Base-by-base conservation (phyloP, 345 rosid genomes). In the Bruguiera sexangula region DNA sequence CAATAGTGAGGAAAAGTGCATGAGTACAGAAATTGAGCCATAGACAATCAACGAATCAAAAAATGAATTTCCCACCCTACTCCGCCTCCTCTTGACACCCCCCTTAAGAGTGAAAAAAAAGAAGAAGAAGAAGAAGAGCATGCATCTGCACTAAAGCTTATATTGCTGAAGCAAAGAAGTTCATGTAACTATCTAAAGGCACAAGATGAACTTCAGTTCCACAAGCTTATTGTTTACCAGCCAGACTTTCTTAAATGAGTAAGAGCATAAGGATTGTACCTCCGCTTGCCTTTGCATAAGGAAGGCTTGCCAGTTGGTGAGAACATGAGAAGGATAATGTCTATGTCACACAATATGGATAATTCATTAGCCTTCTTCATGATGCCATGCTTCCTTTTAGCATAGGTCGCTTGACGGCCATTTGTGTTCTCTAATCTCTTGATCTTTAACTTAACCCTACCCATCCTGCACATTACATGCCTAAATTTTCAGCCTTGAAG, bases 371-470 rank as follows among this genome's bases (percentile, higher is more conserved):
- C 94, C 80, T 90, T 90, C 77, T 90, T 90, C 76, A 90, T 77
- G 75, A 90, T 90, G 68, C 96, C 96, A 80, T 83, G 73, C 75
- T 79, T 90, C 76, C 96, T 85, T 77, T 90, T 88, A 61, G 88
- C 83, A 74, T 82, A 90, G 64, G 94, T 88, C 46, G 81, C 86
- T 81, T 90, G 94, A 62, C 94, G 89, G 74, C 81, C 92, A 76
- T 83, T 85, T n/a, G 82, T 76, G 70, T 80, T 86, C 79, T 88
- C 92, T 79, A 88, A 73, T 79, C 76, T 86, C 84, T 85, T 84
- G 76, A 90, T 90, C 83, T 87, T 84, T 46, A 88, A 85, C 86
- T 90, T 90, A 70, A 88, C 96, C 85, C 96, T 81, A 60, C 94
- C 96, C 94, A 90, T 90, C 83, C 89, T 89, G 79, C 81, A 79